Conservation (phyloP, 805 yeast species). For the Spathaspora sp. region DNA sequence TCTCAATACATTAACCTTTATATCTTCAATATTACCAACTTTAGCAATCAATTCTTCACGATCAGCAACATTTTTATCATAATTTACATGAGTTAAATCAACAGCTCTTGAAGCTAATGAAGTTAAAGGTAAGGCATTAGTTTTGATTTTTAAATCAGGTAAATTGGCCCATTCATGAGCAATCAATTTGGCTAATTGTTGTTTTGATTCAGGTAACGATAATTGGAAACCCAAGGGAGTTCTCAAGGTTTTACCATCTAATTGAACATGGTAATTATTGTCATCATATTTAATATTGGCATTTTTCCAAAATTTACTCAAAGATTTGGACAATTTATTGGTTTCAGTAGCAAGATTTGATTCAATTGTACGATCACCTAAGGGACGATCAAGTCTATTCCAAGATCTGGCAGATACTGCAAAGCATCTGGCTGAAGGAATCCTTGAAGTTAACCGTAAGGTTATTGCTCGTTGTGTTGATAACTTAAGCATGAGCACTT, state of each 20-base stretch:
- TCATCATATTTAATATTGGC: slow-evolving; percentile 43
- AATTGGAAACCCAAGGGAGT: slow-evolving; percentile 81
- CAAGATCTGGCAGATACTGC: neutral
- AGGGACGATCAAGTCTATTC: slow-evolving; percentile 7
- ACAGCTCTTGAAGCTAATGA: slow-evolving; percentile 83
- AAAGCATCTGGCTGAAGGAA: neutral
- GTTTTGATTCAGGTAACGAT: slow-evolving; percentile 56
- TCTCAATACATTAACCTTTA: slow-evolving; percentile 61
- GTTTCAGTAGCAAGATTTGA: slow-evolving; percentile 57
- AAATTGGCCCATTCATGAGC: slow-evolving; percentile 86
- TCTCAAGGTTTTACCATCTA: slow-evolving; percentile 73
- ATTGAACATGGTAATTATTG: slow-evolving; percentile 47
- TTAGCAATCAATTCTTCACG: slow-evolving; percentile 47
- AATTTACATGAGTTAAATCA: slow-evolving; percentile 49
- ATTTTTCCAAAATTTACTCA: slow-evolving; percentile 77
- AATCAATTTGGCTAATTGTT: slow-evolving; percentile 66
- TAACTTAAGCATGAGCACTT: slow-evolving; percentile 2
- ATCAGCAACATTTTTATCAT: slow-evolving; percentile 20
- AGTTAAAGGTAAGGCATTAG: slow-evolving; percentile 81
- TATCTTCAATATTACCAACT: slow-evolving; percentile 56
- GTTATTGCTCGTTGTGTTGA: neutral
- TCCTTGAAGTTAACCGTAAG: neutral
- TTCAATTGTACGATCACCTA: slow-evolving; percentile 42
- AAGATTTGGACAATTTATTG: slow-evolving; percentile 64
- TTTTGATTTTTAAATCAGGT: slow-evolving; percentile 61